Evolutionary conservation across 495 filamentous ascomycete species (phyloP), one percentile per base, ranked within the genome.

Genomic region (Aspergillus olivimuriae): DNA sequence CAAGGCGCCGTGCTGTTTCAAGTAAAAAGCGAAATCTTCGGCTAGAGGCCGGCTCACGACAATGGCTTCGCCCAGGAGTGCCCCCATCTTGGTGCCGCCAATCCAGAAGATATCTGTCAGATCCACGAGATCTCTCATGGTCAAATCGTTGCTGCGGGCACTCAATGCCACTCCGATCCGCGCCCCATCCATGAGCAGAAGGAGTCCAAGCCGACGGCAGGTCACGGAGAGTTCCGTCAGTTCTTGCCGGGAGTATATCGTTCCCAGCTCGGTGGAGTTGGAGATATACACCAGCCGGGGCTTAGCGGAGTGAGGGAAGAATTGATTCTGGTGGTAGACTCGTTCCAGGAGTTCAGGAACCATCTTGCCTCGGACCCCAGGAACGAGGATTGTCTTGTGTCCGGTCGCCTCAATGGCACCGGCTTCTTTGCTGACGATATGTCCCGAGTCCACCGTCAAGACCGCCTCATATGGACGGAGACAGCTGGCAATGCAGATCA

Each of bases 341-440:
- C 56, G 58, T 44, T 62, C 61, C 18, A 72, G 51, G 39, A 60
- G 62, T 7, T 44, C 49, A 9, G 65, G 55, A 1, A 60, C 64
- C 61, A 72, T 63, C 41, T 72, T 72, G 32, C 68, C 68, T 14
- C 58, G 48, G 1, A 62, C 60, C 0, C 56, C 61, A 0, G 62
- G 61, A 2, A 69, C 68, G 3, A 58, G 44, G 22, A 72, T 70
- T 2, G 65, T 63, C 39, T 72, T 72, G 56, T 72, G 68, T 11
- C 68, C 68, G 1, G 68, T 70, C 2, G 63, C 65, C 37, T 72
- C 66, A 23, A 72, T 72, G 3, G 68, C 66, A 18, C 68, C 66
- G 7, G 68, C 66, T 41, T 72, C 68, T 48, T 68, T 70, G 52
- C 51, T 51, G 33, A 64, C 56, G 32, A 72, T 70, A 39, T 72